Evolutionary conservation across 768 basidiomycete species (phyloP).

Genomic region (Auriscalpium orientale): DNA sequence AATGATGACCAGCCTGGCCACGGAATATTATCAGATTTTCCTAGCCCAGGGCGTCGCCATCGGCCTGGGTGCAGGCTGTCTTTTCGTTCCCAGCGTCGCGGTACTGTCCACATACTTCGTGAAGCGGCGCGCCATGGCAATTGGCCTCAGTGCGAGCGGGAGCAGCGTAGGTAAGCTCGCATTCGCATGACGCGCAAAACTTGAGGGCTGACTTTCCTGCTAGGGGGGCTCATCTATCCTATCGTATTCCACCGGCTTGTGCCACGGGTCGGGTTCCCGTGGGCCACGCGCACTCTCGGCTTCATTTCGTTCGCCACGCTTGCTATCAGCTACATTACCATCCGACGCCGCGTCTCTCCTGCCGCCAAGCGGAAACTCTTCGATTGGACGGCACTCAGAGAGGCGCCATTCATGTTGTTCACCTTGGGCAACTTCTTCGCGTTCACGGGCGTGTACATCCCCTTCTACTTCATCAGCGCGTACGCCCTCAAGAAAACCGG

Average conservation of each 20-base stretch:
- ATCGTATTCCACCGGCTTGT: conserved; percentile 22
- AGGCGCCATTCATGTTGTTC: conserved; percentile 18
- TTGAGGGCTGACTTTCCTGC: too few species aligned
- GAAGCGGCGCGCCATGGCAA: conserved; percentile 32
- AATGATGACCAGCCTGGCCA: conserved; percentile 13
- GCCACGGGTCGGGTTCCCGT: conserved; percentile 20
- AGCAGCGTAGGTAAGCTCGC: conserved; percentile 16
- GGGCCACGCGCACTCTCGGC: conserved; percentile 21
- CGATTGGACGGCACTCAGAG: conserved; percentile 9
- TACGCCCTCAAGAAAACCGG: conserved; percentile 15
- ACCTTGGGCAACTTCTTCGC: conserved; percentile 14
- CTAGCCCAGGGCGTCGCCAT: conserved; percentile 38
- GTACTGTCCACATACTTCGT: conserved; percentile 40
- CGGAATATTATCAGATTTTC: conserved; percentile 28
- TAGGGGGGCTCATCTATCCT: conserved; percentile 21
- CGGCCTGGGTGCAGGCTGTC: conserved; percentile 35
- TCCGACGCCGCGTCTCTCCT: conserved; percentile 14
- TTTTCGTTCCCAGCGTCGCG: conserved; percentile 37
- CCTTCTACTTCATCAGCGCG: conserved; percentile 21
- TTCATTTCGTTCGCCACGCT: conserved; percentile 19
- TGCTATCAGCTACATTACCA: conserved; percentile 13
- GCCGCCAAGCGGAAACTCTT: conserved; percentile 13
- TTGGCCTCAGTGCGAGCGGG: conserved; percentile 37
- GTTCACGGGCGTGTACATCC: conserved; percentile 16
- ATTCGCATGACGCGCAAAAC: not conserved